A percentile compares a stretch with the other conserved stretches of the same genome.
Conservation (phyloP, 352 stramenopile genomes). For the Phytophthora nicotianae region DNA sequence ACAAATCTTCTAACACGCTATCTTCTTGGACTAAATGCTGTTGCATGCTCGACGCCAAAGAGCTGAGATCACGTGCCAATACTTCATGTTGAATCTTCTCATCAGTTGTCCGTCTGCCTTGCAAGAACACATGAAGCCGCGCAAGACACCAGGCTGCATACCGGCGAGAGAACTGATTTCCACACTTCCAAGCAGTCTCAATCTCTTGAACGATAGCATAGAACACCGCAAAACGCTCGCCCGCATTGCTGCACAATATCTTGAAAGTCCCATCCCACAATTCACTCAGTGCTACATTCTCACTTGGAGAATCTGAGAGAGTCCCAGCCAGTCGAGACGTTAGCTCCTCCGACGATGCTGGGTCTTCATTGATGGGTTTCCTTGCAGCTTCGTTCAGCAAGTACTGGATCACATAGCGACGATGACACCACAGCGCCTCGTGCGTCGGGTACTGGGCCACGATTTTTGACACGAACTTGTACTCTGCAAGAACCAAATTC, state of each 20-base stretch:
- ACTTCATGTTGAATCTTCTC: background rate
- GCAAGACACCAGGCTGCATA: slow-evolving; percentile 60
- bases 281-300: slow-evolving; percentile 11
- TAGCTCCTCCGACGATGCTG: slow-evolving; percentile 6
- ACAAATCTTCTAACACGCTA: slow-evolving; percentile 39
- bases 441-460: slow-evolving; percentile 54
- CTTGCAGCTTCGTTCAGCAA: slow-evolving; percentile 28
- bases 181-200: slow-evolving; percentile 46
- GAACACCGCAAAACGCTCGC: slow-evolving; percentile 13
- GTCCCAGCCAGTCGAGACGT: slow-evolving; percentile 6
- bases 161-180: slow-evolving; percentile 45
- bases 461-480: slow-evolving; percentile 55
- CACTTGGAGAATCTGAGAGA: slow-evolving; percentile 2
- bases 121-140: slow-evolving; percentile 27
- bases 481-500: slow-evolving; percentile 49
- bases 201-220: slow-evolving; percentile 42
- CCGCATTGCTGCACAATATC: slow-evolving; percentile 4
- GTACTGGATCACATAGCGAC: slow-evolving; percentile 65
- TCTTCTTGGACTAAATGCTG: slow-evolving; percentile 24
- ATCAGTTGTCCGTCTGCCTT: background rate
- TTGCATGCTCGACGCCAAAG: slow-evolving; percentile 18
- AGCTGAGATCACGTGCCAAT: slow-evolving; percentile 9
- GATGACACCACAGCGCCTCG: slow-evolving; percentile 83
- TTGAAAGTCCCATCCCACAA: slow-evolving; percentile 26
- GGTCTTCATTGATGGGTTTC: background rate